Base-by-base conservation (phyloP, 129 eudicot genomes). In the Helichrysum umbraculigerum region DNA sequence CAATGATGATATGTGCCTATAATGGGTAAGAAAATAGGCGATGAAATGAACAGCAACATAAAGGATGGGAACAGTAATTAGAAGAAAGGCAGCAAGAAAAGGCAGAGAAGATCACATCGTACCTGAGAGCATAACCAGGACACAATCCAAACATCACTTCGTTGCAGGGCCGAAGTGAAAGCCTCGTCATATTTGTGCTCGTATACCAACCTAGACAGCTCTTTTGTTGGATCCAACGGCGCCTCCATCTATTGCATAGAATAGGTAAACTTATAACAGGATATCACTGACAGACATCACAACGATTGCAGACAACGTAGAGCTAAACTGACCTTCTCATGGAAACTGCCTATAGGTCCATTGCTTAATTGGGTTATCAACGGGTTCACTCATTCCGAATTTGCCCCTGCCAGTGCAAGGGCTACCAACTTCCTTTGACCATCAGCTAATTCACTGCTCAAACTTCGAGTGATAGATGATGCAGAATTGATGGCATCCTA, bases 61-160 rank as follows among this genome's bases (percentile, higher is more conserved):
- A 17, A 52, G 16, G 7, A 52, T 16, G 59, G 21, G 20, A 52
- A 51, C 5, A 14, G 59, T 52, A 16, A 41, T 10, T 9, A 9
- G 14, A 10, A 41, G 59, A 52, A 16, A 52, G 22, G 17, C 7
- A 0, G 21, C 60, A 54, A 54, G 60, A 47, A 68, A 3, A 22
- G 25, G 50, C 39, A 63, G 21, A 32, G 7, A 21, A n/a, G 19
- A 44, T 44, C 16, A 11, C 6, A 8, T 71, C 2, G 59, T 87
- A 95, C 99, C 99, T 95, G 99, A 69, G 96, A 86, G 87, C 99
- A 95, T 86, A 95, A 79, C 99, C 99, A 95, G 54, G 99, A 91
- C 14, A 95, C 99, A 34, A 89, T 95, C 76, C 81, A 75, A 72
- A 95, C 99, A 81, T 95, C 97, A 82, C 97, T 95, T 77, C 96